Evolutionary conservation across 1,139 yeast species (phyloP), one percentile per base, ranked within the genome.

Genomic region (Yamadazyma sp.): DNA sequence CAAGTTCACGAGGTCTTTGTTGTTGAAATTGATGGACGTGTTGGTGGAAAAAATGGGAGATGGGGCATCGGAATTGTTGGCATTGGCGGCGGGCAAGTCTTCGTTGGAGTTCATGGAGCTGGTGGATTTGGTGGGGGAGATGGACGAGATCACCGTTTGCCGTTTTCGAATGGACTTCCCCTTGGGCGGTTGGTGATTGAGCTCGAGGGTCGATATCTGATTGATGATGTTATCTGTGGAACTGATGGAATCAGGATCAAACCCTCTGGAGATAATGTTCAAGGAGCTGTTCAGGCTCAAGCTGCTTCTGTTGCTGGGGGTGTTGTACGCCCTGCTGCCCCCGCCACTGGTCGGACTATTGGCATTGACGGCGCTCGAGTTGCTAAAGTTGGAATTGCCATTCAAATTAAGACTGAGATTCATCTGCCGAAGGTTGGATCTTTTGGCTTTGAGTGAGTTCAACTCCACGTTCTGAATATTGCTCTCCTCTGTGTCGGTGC

Each of bases 1-100:
- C 40, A 92, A 62, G 22, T 82, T 79, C 17, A 88, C 77, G 33
- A 94, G 65, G 55, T 92, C 97, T 34, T 79, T 78, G 45, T 75
- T 81, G 41, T 75, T 72, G 39, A 86, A 68, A 41, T 78, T 76
- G 26, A 64, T 46, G 18, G 65, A 47, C 6, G 66, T 50, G 3
- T 71, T 66, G 18, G 75, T 68, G 24, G 75, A 62, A 32, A 68
- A 61, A 10, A 67, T 54, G 2, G 75, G 75, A 5, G 69, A 55
- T 17, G 52, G 44, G 38, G 54, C 39, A 33, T 48, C 44, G 35
- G 49, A 41, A 34, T 33, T 31, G 25, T 18, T n/a, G 23, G 27
- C 22, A 12, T 24, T 37, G 14, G 39, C 29, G 8, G 34, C 33
- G 18, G 40, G 33, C 11, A 28, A 15, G 9, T 43, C 49, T 20